Conservation (phyloP, 805 yeast genomes). For the Suhomyces kilbournensis region DNA sequence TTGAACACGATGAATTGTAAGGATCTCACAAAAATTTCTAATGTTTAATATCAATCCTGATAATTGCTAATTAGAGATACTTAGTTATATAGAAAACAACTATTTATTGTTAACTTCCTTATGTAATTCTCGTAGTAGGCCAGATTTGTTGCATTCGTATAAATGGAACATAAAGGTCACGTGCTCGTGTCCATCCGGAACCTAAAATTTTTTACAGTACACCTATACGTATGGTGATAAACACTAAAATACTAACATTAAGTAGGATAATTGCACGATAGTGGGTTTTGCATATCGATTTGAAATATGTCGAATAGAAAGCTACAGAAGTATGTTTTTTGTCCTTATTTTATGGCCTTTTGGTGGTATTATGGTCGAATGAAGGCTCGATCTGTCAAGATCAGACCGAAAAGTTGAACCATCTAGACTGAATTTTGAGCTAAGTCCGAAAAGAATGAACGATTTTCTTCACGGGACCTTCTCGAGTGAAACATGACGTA, state of each 20-base stretch:
- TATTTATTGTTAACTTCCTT: not conserved
- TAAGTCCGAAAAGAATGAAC: not conserved
- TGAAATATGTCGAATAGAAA: conserved; percentile 28
- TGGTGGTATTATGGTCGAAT: not conserved
- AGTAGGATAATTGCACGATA: not conserved
- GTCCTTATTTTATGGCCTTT: not conserved
- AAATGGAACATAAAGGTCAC: conserved; percentile 2
- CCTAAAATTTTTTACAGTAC: conserved; percentile 11
- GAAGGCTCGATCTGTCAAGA: not conserved
- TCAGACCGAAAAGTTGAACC: not conserved
- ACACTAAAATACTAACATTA: not conserved
- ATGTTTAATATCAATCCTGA: conserved; percentile 1
- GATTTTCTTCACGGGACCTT: not conserved
- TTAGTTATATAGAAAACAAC: not conserved
- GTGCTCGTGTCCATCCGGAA: conserved; percentile 10
- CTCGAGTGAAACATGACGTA: not conserved
- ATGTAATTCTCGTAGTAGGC: not conserved
- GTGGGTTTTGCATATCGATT: not conserved
- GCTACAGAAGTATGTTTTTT: conserved; percentile 34
- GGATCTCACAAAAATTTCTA: not conserved
- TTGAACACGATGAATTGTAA: conserved; percentile 46
- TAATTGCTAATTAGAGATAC: not conserved
- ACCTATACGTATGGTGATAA: not conserved
- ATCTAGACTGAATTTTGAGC: not conserved
- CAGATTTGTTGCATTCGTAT: not conserved